A percentile compares a stretch with the other conserved stretches of the same genome.
Evolutionary conservation across 2,329 filamentous ascomycete species (phyloP).

Genomic region (Stachybotrys elegans): DNA sequence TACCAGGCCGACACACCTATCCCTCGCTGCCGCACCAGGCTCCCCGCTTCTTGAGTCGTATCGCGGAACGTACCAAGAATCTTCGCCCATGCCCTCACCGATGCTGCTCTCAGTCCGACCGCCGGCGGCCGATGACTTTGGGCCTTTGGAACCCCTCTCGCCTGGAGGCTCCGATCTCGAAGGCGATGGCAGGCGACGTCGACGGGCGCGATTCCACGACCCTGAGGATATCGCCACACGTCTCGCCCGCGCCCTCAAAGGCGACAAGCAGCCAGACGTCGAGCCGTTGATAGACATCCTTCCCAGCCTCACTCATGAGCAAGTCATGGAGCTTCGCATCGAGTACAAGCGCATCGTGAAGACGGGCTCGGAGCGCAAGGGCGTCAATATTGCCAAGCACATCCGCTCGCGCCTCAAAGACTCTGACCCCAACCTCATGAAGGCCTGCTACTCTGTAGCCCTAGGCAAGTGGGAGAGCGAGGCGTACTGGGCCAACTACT

Average conservation of each 20-base stretch:
- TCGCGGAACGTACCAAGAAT: constrained; percentile 87
- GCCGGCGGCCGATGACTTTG: constrained; percentile 47
- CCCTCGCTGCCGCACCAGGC: constrained; percentile 57
- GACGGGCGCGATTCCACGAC: constrained; percentile 78
- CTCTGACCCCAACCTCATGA: constrained; percentile 72
- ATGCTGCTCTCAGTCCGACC: constrained; percentile 46
- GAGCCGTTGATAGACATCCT: constrained; percentile 76
- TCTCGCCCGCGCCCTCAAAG: constrained; percentile 70
- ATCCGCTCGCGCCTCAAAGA: constrained; percentile 73
- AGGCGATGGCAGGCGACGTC: constrained; percentile 37
- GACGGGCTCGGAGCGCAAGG: constrained; percentile 64
- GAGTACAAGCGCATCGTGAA: constrained; percentile 92
- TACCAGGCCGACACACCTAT: constrained; percentile 27
- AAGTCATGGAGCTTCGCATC: constrained; percentile 77
- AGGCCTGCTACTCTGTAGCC: constrained; percentile 85
- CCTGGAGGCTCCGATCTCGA: constrained; percentile 44
- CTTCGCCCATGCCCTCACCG: constrained; percentile 90
- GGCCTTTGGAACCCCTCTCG: constrained; percentile 44
- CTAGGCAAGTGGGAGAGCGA: constrained; percentile 89
- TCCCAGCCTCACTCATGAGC: constrained; percentile 77
- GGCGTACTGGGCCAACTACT: constrained; percentile 97
- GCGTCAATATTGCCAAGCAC: constrained; percentile 82
- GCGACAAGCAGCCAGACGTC: constrained; percentile 60
- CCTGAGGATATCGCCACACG: constrained; percentile 71
- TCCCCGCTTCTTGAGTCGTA: constrained; percentile 91